Percentiles rank a stretch among this genome's conserved stretches.
Evolutionary conservation across 106 monocot species (phyloP).

Genomic region (Posidonia australis): DNA sequence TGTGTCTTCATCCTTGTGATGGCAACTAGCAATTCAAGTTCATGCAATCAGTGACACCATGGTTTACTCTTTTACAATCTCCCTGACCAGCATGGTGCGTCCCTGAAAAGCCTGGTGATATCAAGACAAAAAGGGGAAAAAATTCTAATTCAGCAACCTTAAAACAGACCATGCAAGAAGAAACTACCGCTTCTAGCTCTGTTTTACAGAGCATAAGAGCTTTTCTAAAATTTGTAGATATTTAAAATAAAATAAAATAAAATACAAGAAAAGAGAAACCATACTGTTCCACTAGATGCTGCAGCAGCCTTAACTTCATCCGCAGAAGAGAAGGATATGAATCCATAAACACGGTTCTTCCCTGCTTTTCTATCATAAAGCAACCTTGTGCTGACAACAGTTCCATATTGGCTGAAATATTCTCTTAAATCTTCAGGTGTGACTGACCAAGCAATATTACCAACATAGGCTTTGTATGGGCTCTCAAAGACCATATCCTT

Average conservation of each 20-base stretch:
- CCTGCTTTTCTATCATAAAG: conserved; percentile 60
- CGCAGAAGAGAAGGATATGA: conserved; percentile 56
- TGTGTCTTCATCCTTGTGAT: too few species aligned
- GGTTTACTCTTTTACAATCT: conserved; percentile 13
- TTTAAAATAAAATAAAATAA: neutral
- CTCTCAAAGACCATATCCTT: conserved; percentile 59
- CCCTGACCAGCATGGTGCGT: conserved; percentile 39
- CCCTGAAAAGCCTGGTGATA: conserved; percentile 46
- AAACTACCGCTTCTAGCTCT: neutral
- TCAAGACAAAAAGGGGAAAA: neutral
- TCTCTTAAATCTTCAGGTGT: conserved; percentile 59
- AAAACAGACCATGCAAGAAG: neutral
- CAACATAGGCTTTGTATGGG: conserved; percentile 65
- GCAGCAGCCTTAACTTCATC: conserved; percentile 51
- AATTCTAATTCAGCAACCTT: neutral
- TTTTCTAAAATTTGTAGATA: neutral
- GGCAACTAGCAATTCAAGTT: too few species aligned
- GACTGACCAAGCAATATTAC: conserved; percentile 67
- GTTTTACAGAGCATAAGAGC: neutral
- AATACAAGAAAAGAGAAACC: neutral
- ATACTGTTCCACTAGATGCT: conserved; percentile 43
- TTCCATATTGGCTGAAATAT: conserved; percentile 74
- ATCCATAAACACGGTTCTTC: conserved; percentile 70
- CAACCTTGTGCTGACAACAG: conserved; percentile 58
- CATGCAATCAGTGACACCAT: neutral